phyloP scores from a whole-genome alignment of 2,329 filamentous ascomycete genomes.

The Arthrobotrys musiformis region DNA sequence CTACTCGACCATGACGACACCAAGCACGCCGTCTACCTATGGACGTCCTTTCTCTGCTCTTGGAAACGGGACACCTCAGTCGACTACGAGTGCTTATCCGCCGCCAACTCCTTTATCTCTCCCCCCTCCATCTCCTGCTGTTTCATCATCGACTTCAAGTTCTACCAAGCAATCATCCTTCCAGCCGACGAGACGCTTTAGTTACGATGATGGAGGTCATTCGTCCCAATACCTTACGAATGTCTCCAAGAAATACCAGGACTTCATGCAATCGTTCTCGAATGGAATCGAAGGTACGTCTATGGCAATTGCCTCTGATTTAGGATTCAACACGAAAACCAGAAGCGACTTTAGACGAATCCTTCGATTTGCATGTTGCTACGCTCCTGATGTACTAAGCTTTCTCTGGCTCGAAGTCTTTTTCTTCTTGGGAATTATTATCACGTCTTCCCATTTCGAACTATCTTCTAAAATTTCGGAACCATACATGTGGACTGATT shows the following conservation, averaged over 20 bases:
- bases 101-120: constrained; percentile 35
- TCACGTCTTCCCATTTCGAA: neutral
- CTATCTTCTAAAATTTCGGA: constrained; percentile 25
- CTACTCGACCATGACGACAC: constrained; percentile 18
- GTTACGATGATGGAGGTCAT: constrained; percentile 47
- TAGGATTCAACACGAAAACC: constrained; percentile 56
- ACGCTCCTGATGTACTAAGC: constrained; percentile 32
- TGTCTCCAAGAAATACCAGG: constrained; percentile 12
- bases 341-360: constrained; percentile 56
- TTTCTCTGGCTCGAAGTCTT: constrained; percentile 3
- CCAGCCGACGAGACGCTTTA: constrained; percentile 31
- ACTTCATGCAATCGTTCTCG: constrained; percentile 36
- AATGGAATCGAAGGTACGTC: constrained; percentile 54
- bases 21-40: constrained; percentile 18
- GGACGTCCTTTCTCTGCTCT: constrained; percentile 11
- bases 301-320: constrained; percentile 55
- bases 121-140: constrained; percentile 39
- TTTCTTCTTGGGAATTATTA: neutral
- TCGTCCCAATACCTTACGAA: constrained; percentile 2
- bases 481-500: constrained; percentile 55
- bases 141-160: constrained; percentile 35
- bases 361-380: constrained; percentile 54
- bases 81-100: constrained; percentile 34
- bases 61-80: constrained; percentile 28
- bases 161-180: constrained; percentile 20